These are phyloP conservation scores for Tricholoma hemisulphureum DNA, from an alignment of 768 basidiomycete species.

Conservation along the genomic window DNA sequence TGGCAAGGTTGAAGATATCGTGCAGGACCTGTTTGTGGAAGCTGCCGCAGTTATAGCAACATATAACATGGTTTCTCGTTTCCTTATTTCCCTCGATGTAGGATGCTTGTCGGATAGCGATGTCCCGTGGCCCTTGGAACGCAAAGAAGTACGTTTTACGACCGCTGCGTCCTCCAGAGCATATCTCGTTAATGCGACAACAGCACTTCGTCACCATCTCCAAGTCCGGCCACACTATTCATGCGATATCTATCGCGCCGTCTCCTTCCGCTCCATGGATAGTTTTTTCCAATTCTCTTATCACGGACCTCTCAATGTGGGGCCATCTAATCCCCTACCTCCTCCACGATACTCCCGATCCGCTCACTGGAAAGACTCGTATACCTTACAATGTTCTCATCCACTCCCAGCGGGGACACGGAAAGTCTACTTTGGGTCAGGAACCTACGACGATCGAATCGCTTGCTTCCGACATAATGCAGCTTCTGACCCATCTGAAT, in stretches of 20 bases:
- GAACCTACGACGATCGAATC: slow-evolving; percentile 38
- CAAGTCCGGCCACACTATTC: slow-evolving; percentile 34
- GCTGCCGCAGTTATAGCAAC: slow-evolving; percentile 49
- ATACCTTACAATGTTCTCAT: slow-evolving; percentile 45
- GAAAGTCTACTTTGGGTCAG: slow-evolving; percentile 38
- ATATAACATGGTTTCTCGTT: slow-evolving; percentile 73
- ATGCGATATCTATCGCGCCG: slow-evolving; percentile 40
- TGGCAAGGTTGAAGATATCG: slow-evolving; percentile 25
- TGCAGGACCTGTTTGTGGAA: slow-evolving; percentile 53
- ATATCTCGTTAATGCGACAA: background rate
- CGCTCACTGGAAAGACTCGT: slow-evolving; percentile 16
- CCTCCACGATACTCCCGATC: slow-evolving; percentile 21
- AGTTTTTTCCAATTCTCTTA: slow-evolving; percentile 49
- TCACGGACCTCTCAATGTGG: slow-evolving; percentile 52
- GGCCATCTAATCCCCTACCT: slow-evolving; percentile 41
- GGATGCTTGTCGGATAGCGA: slow-evolving; percentile 46
- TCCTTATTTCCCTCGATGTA: slow-evolving; percentile 60
- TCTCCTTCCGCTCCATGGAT: slow-evolving; percentile 47
- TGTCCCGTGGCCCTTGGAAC: slow-evolving; percentile 51
- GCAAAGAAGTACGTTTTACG: slow-evolving; percentile 35
- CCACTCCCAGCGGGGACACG: slow-evolving; percentile 54
- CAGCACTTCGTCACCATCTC: slow-evolving; percentile 41
- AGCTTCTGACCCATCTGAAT: slow-evolving; percentile 33
- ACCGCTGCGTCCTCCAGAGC: background rate
- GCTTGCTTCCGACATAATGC: slow-evolving; percentile 44